Evolutionary conservation across 306 rosid species (phyloP).

Genomic region (Fragaria nilgerrensis): DNA sequence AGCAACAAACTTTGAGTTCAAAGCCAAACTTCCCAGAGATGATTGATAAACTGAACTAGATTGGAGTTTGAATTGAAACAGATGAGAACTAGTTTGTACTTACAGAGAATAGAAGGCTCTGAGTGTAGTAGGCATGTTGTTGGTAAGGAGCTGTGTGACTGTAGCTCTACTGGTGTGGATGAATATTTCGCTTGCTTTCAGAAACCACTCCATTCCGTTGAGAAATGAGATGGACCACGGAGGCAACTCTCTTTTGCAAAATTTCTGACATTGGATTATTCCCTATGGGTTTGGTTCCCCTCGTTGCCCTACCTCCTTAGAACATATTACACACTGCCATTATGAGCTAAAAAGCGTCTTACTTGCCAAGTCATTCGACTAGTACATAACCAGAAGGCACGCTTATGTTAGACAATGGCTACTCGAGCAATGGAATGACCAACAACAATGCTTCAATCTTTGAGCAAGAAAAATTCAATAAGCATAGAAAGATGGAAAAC

Average conservation of each 20-base stretch:
- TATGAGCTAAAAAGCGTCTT: too few species aligned
- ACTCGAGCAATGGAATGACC: too few species aligned
- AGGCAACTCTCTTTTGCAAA: neutral
- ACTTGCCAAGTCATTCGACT: too few species aligned
- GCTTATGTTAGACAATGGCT: too few species aligned
- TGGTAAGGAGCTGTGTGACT: neutral
- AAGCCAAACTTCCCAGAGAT: neutral
- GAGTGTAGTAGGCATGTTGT: conserved; percentile 8
- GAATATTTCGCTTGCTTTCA: neutral
- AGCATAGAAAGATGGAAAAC: too few species aligned
- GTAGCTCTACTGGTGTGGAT: neutral
- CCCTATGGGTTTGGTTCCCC: neutral
- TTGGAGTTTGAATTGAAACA: neutral
- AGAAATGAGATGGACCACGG: neutral
- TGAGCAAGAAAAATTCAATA: too few species aligned
- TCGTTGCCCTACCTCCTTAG: neutral
- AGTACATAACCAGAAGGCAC: too few species aligned
- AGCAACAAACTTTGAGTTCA: neutral
- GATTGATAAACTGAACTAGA: neutral
- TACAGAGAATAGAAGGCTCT: conserved; percentile 7
- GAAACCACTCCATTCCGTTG: neutral
- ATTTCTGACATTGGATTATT: neutral
- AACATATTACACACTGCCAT: conserved; percentile 3
- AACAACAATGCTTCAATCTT: too few species aligned
- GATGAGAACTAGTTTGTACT: neutral